Evolutionary conservation across 257 asterid species (phyloP), one percentile per base, ranked within the genome.

Genomic region (Misopates orontium): DNA sequence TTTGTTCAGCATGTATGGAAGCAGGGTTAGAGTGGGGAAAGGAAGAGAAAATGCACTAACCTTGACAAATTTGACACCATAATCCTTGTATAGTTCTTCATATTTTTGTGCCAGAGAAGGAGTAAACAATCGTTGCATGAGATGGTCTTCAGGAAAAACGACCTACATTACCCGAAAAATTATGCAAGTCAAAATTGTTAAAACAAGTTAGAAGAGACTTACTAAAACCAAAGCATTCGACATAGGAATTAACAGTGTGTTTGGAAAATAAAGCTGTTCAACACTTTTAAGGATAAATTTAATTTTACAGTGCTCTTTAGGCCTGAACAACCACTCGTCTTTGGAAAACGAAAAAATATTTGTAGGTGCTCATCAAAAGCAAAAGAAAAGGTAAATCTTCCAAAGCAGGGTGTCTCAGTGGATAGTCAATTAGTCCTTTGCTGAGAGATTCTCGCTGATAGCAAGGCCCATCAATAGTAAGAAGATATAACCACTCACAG

Each of bases 71-170:
- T 83, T 89, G 76, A 89, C 95, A 61, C 97, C 98, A 69, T 67
- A 74, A 57, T 87, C 95, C 75, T 73, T 80, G 83, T 92, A 87
- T 9, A 89, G 85, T 49, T 76, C 75, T 81, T 92, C 98, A 76
- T 92, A 92, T 62, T 85, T 92, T 77, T 83, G 82, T 36, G 91
- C 96, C 77, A 92, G 85, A 42, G 90, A 83, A 66, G 97, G 87
- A 61, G 98, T 92, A 62, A 92, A 87, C 79, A 92, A 74, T 75
- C 96, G 84, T 69, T 80, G 74, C 87, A 92, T 77, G 45, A 92
- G 83, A 83, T 92, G 97, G 67, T 83, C 89, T 63, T 89, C 98
- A 19, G 97, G 97, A 62, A 92, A 87, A 66, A 89, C 75, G 4
- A 92, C 79, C 98, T 92, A 60, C 44, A 44, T 57, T 40, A 64